Conservation (phyloP, 1,284 basidiomycete species). For the Inonotus obliquus region DNA sequence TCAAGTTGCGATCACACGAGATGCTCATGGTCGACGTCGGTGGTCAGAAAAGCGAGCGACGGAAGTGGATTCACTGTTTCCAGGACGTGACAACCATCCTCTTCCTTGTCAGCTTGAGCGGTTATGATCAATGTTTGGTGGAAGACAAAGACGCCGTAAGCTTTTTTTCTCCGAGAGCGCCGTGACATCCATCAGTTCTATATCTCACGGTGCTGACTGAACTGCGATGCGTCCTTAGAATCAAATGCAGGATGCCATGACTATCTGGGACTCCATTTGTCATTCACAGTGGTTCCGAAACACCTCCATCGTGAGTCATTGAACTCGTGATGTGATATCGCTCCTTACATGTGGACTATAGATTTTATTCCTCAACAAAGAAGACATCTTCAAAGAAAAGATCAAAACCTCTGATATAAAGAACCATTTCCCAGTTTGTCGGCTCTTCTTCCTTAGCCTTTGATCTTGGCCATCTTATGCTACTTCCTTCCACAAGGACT, state of each 20-base stretch:
- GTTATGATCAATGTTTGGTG: constrained; percentile 89
- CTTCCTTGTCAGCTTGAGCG: constrained; percentile 82
- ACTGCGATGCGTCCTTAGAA: constrained; percentile 45
- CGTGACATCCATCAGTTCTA: neutral
- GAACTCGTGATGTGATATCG: constrained; percentile 8
- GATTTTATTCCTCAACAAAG: constrained; percentile 91
- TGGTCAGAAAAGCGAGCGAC: constrained; percentile 83
- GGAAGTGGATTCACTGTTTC: constrained; percentile 89
- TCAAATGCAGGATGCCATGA: constrained; percentile 96
- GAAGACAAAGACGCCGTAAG: constrained; percentile 88
- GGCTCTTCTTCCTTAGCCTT: neutral
- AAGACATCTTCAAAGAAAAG: constrained; percentile 85
- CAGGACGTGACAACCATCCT: constrained; percentile 85
- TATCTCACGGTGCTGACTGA: constrained; percentile 4
- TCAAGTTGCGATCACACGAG: constrained; percentile 68
- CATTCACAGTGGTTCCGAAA: constrained; percentile 91
- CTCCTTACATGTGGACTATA: constrained; percentile 27
- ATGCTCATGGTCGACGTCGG: constrained; percentile 90
- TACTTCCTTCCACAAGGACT: constrained; percentile 54
- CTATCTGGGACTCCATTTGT: constrained; percentile 93
- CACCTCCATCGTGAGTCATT: constrained; percentile 72
- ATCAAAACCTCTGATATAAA: constrained; percentile 78
- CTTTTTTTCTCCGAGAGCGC: constrained; percentile 16
- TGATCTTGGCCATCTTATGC: constrained; percentile 1
- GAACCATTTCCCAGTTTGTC: constrained; percentile 76